A percentile compares a stretch with the other conserved stretches of the same genome.
phyloP scores from a whole-genome alignment of 768 basidiomycete genomes.

The Sarcodon sp. region DNA sequence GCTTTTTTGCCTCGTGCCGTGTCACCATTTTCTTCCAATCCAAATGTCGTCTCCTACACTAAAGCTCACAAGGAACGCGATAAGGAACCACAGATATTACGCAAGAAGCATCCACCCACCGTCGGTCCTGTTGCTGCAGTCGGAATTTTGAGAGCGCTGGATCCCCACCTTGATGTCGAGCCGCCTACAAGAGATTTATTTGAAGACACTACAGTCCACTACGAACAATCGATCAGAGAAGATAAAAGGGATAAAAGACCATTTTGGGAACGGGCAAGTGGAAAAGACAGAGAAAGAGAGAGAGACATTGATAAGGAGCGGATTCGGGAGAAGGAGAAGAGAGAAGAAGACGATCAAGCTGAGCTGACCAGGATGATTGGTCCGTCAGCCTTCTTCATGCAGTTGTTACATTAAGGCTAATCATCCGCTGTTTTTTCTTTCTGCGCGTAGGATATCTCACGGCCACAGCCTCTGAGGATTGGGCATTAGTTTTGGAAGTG shows the following conservation, averaged over 20 bases:
- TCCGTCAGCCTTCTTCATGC: conserved; percentile 13
- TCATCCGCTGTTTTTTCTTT: background rate
- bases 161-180: conserved; percentile 29
- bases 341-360: conserved; percentile 30
- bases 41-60: background rate
- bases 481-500: conserved; percentile 71
- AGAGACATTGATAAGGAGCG: conserved; percentile 25
- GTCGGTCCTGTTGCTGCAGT: conserved; percentile 24
- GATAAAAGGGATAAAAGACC: conserved; percentile 34
- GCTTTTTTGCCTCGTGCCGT: conserved; percentile 3
- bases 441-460: conserved; percentile 49
- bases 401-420: background rate
- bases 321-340: conserved; percentile 22
- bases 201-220: conserved; percentile 17
- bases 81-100: conserved; percentile 9
- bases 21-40: conserved; percentile 3
- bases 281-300: conserved; percentile 22
- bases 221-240: conserved; percentile 15
- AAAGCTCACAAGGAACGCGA: conserved; percentile 8
- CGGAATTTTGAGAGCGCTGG: conserved; percentile 48
- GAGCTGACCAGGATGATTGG: conserved; percentile 67
- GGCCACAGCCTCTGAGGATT: conserved; percentile 72
- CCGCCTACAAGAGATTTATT: conserved; percentile 6
- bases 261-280: conserved; percentile 34
- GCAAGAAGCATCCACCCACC: conserved; percentile 14